Evolutionary conservation across 306 rosid species (phyloP), one percentile per base, ranked within the genome.

Genomic region (Prunus mongolica): DNA sequence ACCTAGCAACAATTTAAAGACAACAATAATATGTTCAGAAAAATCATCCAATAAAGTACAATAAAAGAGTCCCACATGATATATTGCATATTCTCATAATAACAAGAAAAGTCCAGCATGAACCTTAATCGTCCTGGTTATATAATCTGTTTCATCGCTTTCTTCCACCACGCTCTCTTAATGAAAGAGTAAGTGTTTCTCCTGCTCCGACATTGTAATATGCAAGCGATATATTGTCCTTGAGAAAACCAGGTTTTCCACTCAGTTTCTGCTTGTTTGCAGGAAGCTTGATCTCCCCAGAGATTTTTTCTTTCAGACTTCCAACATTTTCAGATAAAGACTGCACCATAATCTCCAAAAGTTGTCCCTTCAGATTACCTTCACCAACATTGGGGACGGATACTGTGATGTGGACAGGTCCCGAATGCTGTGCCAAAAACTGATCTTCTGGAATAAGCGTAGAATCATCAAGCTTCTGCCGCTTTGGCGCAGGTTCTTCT

Each of bases 161-260:
- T 89, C 98, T 90, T 84, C 98, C 98, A 83, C 97, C 98, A 77
- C 96, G 93, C 88, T 95, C 98, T 84, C 98, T 90, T 73, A 95
- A 76, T 74, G 96, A 80, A 57, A 95, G 93, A 55, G 90, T 14
- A 55, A 92, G 91, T 20, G 80, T 71, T 71, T 90, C 98, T 64
- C 96, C 93, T 62, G 91, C 91, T 75, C 93, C 93, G 34, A 95
- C 75, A 75, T 95, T 92, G 89, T 95, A 95, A 82, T 88, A 88
- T 46, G 98, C 98, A 78, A 92, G 97, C n/a, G 97, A 90, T 82
- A 92, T 22, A 64, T 92, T 95, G 77, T 95, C 98, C 92, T 92
- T 95, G 82, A 95, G 97, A 84, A 95, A 95, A 30, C 98, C 97
- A 6, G 97, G 97, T 72, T 90, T 95, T 65, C 96, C 98, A 82